Evolutionary conservation across 2,329 filamentous ascomycete genomes (phyloP).

Genomic region (Coniella vitis): DNA sequence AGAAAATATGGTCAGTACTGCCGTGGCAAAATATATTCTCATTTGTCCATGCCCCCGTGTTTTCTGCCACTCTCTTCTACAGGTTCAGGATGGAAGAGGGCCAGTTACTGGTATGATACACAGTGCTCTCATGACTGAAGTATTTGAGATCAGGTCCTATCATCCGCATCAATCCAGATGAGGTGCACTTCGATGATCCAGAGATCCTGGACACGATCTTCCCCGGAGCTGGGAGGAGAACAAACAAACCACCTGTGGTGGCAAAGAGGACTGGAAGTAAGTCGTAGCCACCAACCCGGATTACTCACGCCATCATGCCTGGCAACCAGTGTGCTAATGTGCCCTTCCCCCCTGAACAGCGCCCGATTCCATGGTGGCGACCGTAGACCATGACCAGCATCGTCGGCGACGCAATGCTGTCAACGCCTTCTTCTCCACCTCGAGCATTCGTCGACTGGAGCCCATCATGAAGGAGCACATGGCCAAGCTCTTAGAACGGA

Average conservation of each 20-base stretch:
- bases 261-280: background rate
- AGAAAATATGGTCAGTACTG: background rate
- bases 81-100: no score
- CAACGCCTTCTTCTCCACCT: slow-evolving; percentile 36
- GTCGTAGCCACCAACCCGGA: no score
- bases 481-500: slow-evolving; percentile 7
- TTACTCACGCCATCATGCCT: no score
- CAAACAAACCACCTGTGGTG: background rate
- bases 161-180: slow-evolving; percentile 26
- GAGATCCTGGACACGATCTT: slow-evolving; percentile 35
- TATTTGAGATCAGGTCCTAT: slow-evolving; percentile 27
- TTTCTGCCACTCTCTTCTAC: background rate
- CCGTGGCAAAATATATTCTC: no score
- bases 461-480: slow-evolving; percentile 23
- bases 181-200: slow-evolving; percentile 31
- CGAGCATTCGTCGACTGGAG: slow-evolving; percentile 28
- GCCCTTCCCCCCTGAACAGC: no score
- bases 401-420: slow-evolving; percentile 32
- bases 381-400: slow-evolving; percentile 33
- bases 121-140: no score
- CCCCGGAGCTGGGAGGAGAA: slow-evolving; percentile 2
- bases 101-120: no score
- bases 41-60: no score
- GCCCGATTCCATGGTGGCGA: slow-evolving; percentile 21
- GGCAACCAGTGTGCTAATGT: no score